Percentiles rank a stretch among this genome's conserved stretches.
These are phyloP conservation scores for Boletus smithii DNA, from an alignment of 1,284 basidiomycete species.

Conservation along the genomic window DNA sequence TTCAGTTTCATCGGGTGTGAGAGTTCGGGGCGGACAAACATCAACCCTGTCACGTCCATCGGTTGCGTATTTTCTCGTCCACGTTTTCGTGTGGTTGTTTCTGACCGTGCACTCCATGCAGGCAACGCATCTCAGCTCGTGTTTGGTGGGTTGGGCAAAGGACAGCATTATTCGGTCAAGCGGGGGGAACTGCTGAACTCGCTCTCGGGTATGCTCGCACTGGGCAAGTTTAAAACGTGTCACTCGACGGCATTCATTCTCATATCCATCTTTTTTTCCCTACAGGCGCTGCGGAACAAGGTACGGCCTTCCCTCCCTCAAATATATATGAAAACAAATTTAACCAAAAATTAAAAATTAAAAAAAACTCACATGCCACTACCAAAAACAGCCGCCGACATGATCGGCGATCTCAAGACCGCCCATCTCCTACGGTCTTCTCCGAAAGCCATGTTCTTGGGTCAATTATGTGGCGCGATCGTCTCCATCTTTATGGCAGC, in stretches of 20 bases:
- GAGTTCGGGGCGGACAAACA: conserved; percentile 14
- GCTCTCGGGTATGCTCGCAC: conserved; percentile 18
- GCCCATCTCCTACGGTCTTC: conserved; percentile 67
- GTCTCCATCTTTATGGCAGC: conserved; percentile 20
- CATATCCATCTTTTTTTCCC: too few relatives aligned
- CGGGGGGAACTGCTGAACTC: conserved; percentile 8
- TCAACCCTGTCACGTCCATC: conserved; percentile 16
- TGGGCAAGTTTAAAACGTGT: too few relatives aligned
- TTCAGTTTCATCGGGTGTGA: conserved; percentile 20
- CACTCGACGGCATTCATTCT: too few relatives aligned
- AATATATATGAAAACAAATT: too few relatives aligned
- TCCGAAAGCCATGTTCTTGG: conserved; percentile 64
- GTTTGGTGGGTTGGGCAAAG: conserved; percentile 12
- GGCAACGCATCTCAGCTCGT: conserved; percentile 19
- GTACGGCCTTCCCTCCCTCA: background rate
- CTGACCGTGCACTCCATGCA: conserved; percentile 10
- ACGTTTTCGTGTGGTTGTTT: background rate
- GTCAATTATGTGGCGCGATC: conserved; percentile 43
- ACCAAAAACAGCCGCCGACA: conserved; percentile 47
- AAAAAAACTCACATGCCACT: too few relatives aligned
- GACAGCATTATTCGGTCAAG: conserved; percentile 5
- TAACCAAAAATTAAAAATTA: too few relatives aligned
- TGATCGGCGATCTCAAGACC: conserved; percentile 74
- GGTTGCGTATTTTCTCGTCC: conserved; percentile 1
- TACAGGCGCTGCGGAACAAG: conserved; percentile 19